These are phyloP conservation scores for Claviceps purpurea DNA, from an alignment of 2,329 filamentous ascomycete species.

Conservation along the genomic window DNA sequence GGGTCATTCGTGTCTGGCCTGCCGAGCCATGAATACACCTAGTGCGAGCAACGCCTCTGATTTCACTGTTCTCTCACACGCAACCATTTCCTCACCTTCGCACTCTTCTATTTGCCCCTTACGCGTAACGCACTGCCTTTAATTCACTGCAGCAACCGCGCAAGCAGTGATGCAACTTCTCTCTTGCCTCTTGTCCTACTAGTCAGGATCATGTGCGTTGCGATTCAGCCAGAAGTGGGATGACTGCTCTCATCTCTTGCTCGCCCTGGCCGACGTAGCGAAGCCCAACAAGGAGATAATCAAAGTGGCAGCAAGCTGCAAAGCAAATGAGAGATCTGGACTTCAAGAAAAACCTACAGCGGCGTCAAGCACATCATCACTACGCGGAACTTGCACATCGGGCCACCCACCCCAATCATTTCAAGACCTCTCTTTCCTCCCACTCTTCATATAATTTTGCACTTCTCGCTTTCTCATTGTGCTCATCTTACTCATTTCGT, in stretches of 20 bases:
- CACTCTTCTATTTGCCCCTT: background rate
- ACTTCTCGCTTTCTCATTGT: background rate
- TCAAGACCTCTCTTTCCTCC: background rate
- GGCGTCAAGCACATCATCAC: slow-evolving; percentile 23
- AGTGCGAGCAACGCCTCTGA: slow-evolving; percentile 27
- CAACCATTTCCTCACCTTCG: background rate
- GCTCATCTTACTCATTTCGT: too few relatives aligned
- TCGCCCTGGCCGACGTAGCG: slow-evolving; percentile 21
- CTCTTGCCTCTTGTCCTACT: background rate
- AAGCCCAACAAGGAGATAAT: slow-evolving; percentile 22
- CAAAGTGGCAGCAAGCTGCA: slow-evolving; percentile 13
- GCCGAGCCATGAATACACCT: slow-evolving; percentile 22
- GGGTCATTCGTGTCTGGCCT: slow-evolving; percentile 25
- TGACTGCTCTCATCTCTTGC: slow-evolving; percentile 24
- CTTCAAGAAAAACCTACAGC: slow-evolving; percentile 23
- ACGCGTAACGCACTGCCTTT: background rate
- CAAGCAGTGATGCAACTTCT: background rate
- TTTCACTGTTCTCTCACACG: background rate
- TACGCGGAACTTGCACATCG: slow-evolving; percentile 6
- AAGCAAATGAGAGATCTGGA: slow-evolving; percentile 20
- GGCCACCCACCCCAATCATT: background rate
- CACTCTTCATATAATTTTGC: slow-evolving; percentile 1
- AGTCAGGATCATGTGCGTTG: background rate
- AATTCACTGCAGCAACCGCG: background rate
- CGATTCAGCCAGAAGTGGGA: slow-evolving; percentile 14